phyloP scores from a whole-genome alignment of 2,329 filamentous ascomycete genomes.

The Akanthomyces lecanii region DNA sequence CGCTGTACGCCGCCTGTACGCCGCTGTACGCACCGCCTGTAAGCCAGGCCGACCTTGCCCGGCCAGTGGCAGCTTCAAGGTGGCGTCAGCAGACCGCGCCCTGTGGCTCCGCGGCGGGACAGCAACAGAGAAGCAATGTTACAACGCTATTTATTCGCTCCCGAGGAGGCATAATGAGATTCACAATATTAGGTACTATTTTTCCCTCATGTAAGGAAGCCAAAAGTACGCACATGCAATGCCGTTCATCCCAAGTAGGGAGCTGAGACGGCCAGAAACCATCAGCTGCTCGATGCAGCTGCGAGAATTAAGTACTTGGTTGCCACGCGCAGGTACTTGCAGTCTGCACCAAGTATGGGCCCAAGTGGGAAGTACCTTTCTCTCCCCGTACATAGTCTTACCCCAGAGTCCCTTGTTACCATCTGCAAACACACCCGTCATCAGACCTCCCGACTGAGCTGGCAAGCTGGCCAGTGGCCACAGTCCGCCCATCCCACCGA shows the following conservation, averaged over 20 bases:
- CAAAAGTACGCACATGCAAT: neutral
- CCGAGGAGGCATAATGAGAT: neutral
- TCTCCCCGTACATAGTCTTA: neutral
- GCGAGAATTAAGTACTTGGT: neutral
- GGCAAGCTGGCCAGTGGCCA: neutral
- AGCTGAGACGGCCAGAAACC: neutral
- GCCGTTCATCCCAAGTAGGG: neutral
- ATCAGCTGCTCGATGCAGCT: conserved; percentile 1
- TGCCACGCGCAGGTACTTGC: neutral
- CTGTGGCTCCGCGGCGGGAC: conserved; percentile 4
- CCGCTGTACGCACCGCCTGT: neutral
- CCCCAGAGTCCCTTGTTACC: neutral
- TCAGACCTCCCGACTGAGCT: neutral
- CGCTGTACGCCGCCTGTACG: neutral
- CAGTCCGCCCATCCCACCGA: neutral
- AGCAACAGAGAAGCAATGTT: neutral
- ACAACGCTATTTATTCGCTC: neutral
- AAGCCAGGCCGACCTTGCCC: too few relatives aligned
- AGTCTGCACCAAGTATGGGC: neutral
- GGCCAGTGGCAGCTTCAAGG: neutral
- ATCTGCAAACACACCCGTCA: conserved; percentile 2
- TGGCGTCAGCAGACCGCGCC: conserved; percentile 5
- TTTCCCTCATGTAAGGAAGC: neutral
- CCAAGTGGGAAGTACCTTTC: neutral
- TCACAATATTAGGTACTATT: neutral